phyloP scores from a whole-genome alignment of 1,284 basidiomycete genomes.

The Puccinia hordei region DNA sequence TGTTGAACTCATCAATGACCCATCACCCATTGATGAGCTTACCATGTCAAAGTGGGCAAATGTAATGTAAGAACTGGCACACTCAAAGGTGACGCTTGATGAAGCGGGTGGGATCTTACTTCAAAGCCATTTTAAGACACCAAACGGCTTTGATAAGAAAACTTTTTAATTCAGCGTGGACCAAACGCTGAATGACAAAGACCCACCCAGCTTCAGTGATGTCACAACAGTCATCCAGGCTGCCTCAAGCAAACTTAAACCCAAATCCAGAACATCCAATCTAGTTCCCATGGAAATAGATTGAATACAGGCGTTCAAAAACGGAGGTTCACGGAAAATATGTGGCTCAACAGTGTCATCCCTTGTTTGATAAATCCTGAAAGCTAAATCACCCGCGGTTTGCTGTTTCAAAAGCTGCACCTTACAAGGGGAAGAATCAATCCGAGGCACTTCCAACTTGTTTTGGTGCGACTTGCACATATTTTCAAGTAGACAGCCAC shows the following conservation, averaged over 20 bases:
- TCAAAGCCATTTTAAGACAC: background rate
- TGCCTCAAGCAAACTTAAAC: background rate
- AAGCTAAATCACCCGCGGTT: background rate
- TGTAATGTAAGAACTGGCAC: background rate
- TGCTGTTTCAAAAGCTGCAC: background rate
- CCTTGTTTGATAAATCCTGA: background rate
- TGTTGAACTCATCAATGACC: background rate
- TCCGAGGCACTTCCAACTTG: background rate
- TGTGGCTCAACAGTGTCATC: background rate
- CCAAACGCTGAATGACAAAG: background rate
- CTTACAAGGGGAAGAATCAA: background rate
- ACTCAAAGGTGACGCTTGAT: background rate
- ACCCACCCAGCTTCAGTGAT: background rate
- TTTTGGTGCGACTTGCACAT: background rate
- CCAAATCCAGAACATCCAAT: background rate
- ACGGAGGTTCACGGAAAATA: background rate
- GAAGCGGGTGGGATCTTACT: background rate
- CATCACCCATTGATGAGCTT: background rate
- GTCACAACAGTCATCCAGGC: background rate
- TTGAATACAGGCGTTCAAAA: background rate
- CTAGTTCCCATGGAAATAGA: background rate
- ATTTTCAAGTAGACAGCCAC: background rate
- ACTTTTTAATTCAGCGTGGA: background rate
- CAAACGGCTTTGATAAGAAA: background rate
- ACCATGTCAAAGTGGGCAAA: background rate